Base-by-base conservation (phyloP, 75 land plant genomes). In the Selaginella tamariscina region DNA sequence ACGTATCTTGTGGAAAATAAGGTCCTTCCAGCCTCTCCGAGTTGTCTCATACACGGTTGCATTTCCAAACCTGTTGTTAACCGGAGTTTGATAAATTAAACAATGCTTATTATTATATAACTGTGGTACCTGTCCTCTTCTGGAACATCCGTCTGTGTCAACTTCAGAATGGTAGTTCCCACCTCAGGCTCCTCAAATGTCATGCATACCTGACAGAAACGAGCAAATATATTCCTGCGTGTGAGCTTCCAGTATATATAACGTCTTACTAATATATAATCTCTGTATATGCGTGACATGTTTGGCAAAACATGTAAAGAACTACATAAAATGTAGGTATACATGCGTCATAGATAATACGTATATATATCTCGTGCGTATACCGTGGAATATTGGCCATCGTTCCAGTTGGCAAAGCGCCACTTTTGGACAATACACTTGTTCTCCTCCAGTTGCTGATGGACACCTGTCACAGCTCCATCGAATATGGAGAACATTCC, bases 41-140 rank as follows among this genome's bases (percentile, higher is more conserved):
- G 98, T 94, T 67, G 89, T 94, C 77, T 94, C 96, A 18, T 86
- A 84, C 69, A 89, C 98, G 0, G 96, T 94, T 0, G 88, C 69
- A 73, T 94, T 94, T 54, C 98, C 98, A 68, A 81, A 94, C 70
- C 97, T 92, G 79, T 70, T 73, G 62, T 5, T 20, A 11, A 24
- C 66, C 20, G 28, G 15, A 24, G 29, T 27, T 18, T 13, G 0
- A 0, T 0, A 63, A n/a, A 63, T 13, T 11, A 65, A 11, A 31
- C 5, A 1, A 66, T 24, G 1, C 29, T 9, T 24, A 18, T 2
- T 9, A 59, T 23, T n/a, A 59, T 8, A 27, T 21, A 5, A 59
- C 21, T 15, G 54, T 67, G 74, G 23, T 60, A 93, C 95, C 89
- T 93, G 72, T 93, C 98, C 68, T 93, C 98, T 59, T 86, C 90